phyloP scores from a whole-genome alignment of 768 basidiomycete species.

The Neoboletus magnificus region DNA sequence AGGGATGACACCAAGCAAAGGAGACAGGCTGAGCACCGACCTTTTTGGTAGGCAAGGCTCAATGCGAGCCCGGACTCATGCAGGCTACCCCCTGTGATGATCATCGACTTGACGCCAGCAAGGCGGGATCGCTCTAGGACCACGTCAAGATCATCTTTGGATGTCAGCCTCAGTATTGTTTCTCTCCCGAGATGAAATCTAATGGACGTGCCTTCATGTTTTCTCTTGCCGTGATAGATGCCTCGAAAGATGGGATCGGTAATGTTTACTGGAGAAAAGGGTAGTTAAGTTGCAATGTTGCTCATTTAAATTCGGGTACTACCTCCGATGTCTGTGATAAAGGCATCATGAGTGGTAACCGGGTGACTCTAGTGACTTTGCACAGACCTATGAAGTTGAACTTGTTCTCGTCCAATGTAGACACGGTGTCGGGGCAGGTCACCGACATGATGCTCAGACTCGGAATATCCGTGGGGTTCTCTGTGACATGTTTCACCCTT shows the following conservation, averaged over 20 bases:
- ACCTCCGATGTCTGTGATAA: slow-evolving; percentile 40
- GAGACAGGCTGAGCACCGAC: slow-evolving; percentile 30
- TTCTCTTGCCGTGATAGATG: slow-evolving; percentile 44
- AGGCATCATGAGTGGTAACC: neutral
- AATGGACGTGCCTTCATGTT: slow-evolving; percentile 44
- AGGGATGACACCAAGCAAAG: neutral
- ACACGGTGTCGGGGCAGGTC: neutral
- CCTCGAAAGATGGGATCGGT: slow-evolving; percentile 60
- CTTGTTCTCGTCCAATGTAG: slow-evolving; percentile 8
- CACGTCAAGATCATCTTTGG: slow-evolving; percentile 57
- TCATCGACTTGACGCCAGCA: slow-evolving; percentile 66
- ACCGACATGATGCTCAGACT: slow-evolving; percentile 11
- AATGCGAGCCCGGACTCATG: slow-evolving; percentile 60
- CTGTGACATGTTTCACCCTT: neutral
- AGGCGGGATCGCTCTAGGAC: slow-evolving; percentile 53
- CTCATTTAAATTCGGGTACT: neutral
- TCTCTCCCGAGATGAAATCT: neutral
- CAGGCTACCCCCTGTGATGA: slow-evolving; percentile 75
- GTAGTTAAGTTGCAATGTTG: neutral
- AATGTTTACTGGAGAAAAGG: slow-evolving; percentile 42
- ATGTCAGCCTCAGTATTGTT: neutral
- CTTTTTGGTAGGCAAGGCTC: slow-evolving; percentile 53
- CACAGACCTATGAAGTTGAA: slow-evolving; percentile 36
- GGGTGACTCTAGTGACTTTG: neutral
- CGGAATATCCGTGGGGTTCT: too few species aligned